Base-by-base conservation (phyloP, 202 grass and related monocot species). In the Cymbopogon flexuosus region DNA sequence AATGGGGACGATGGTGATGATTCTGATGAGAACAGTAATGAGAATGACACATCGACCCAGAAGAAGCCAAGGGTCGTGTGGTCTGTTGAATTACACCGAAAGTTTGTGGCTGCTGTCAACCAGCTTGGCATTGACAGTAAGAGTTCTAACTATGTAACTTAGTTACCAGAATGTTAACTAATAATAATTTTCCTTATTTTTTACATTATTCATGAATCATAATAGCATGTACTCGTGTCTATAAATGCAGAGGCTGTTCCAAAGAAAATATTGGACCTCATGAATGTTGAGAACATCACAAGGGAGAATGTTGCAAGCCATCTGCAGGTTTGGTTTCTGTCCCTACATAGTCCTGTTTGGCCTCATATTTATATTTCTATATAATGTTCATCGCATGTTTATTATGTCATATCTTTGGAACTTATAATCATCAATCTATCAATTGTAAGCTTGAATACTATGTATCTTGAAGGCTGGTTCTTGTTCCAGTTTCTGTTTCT, bases 231-330 rank as follows among this genome's bases (percentile, higher is more conserved):
- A 5, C 45, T 15, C 69, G 5, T 76, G 21, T 51, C 37, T 22
- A 77, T 46, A 66, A 62, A 65, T 79, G 72, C 88, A 99, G 96
- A 96, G 85, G 96, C 96, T 65, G 96, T 99, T 62, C 96, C 92
- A 40, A 99, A 99, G 84, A 93, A 88, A 79, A 99, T 99, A 83
- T 43, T 99, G 35, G 90, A 96, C 77, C 85, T 91, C 51, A 99
- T 99, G 96, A 96, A 91, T 18, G 87, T 85, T 8, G 96, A 96
- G 46, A 90, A 93, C 31, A 90, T 99, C 54, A 99, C 96, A 57
- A 86, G 96, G 79, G 96, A 99, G 84, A 99, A 99, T 85, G 96
- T 99, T 42, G 96, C 96, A 57, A 99, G 96, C 60, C 96, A 99
- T 85, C 84, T 99, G 18, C 96, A 99, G 85, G 96, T 90, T 68